Evolutionary conservation across 306 rosid genomes (phyloP), one percentile per base, ranked within the genome.

Genomic region (Luffa acutangula): DNA sequence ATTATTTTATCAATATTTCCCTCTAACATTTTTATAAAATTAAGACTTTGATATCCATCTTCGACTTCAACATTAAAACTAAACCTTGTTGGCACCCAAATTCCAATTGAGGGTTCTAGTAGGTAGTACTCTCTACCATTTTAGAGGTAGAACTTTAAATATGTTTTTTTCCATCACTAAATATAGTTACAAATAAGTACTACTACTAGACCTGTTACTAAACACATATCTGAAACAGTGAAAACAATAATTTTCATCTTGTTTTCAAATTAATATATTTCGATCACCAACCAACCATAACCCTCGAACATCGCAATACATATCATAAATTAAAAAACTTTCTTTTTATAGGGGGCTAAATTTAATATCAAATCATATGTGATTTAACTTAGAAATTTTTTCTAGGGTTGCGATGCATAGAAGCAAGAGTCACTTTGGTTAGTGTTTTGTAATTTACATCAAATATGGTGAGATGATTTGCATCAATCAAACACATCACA

Each of bases 381-480:
- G 83, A 85, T 77, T 89, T 91, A 87, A 86, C 79, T 86, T 92
- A 85, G 81, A 86, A 92, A 89, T 87, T 80, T 90, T 88, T 79
- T 92, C n/a, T 88, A 80, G 85, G 97, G 90, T 94, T 92, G 98
- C 98, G 89, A 90, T 92, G 86, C 92, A 92, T 90, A 91, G 90
- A 94, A 90, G 98, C 97, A 92, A 94, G 86, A 83, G 89, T 92
- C 90, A 81, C 83, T 87, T 89, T 85, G 56, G 64, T 70, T 43
- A 33, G 65, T 41, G 45, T 77, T 49, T 18, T 64, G 42, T 83
- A 86, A 66, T 82, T 85, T 91, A 87, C 97, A 91, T 91, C 97
- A 83, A 80, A 82, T 84, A 59, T 75, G 97, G 98, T 92, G 84
- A 70, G 93, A 86, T 90, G 85, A 87, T 85, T 91, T 58, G 89